A percentile compares a stretch with the other conserved stretches of the same genome.
These are phyloP conservation scores for Flammula alnicola DNA, from an alignment of 1,284 basidiomycete species.

Conservation along the genomic window DNA sequence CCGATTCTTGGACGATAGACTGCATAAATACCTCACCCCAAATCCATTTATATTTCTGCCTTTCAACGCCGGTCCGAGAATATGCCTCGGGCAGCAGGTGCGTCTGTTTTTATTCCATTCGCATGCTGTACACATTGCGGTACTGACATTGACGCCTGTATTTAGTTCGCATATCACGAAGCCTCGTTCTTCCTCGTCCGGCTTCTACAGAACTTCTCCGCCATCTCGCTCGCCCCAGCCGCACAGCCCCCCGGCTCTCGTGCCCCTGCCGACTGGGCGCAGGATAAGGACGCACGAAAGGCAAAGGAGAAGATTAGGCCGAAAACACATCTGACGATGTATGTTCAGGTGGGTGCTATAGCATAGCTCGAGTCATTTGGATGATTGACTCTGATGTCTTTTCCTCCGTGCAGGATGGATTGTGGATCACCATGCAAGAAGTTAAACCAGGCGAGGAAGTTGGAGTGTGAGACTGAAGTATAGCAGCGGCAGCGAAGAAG, in stretches of 20 bases:
- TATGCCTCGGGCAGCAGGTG: constrained; percentile 63
- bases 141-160: too few relatives aligned
- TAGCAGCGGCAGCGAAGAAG: too few relatives aligned
- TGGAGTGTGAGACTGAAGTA: too few relatives aligned
- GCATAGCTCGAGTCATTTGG: too few relatives aligned
- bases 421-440: constrained; percentile 35
- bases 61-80: constrained; percentile 62
- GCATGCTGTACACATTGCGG: too few relatives aligned
- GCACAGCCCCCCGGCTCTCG: constrained; percentile 37
- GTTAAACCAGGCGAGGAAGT: constrained; percentile 5
- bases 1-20: constrained; percentile 56
- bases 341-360: constrained; percentile 37
- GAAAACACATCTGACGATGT: constrained; percentile 48
- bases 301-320: constrained; percentile 43
- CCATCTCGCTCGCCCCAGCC: constrained; percentile 46
- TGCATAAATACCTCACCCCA: constrained; percentile 52
- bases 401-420: constrained; percentile 40
- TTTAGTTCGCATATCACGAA: constrained; percentile 27
- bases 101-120: constrained; percentile 2
- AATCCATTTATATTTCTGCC: constrained; percentile 66
- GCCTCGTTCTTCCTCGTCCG: constrained; percentile 42
- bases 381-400: constrained; percentile 63
- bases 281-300: constrained; percentile 32
- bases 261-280: constrained; percentile 41
- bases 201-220: constrained; percentile 48